Evolutionary conservation across 441 rosid genomes (phyloP), one percentile per base, ranked within the genome.

Genomic region (Viola pubescens): DNA sequence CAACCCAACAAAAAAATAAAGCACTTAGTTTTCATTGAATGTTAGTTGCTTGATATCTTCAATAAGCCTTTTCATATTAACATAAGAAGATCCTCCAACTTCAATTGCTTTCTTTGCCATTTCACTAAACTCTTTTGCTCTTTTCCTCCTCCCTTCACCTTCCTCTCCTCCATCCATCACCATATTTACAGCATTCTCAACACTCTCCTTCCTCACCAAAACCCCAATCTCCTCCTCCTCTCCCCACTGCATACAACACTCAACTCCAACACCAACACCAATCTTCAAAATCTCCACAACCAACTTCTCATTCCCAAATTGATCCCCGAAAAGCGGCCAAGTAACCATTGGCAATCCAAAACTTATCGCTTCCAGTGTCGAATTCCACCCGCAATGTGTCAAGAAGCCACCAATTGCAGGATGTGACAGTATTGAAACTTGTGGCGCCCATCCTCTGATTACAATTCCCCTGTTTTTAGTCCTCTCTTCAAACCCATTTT

Each of bases 61-160:
- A 38, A 82, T 78, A 7, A 81, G 62, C 40, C 13, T 48, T 2
- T 44, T 19, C 48, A 79, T 56, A 39, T 76, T 76, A 7, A 53
- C 40, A 59, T 69, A 66, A 53, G 89, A 87, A 4, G 95, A 78
- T 4, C 95, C 89, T 9, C 71, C 68, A 61, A 67, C 73, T 43
- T 70, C 73, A 16, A 74, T 56, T 2, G 85, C 86, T 10, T 49
- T 59, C 53, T 59, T 73, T 3, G 88, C 90, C 70, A 59, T 54
- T 9, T 54, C 45, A 4, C 61, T 63, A 34, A 76, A 66, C 65
- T 71, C 61, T 47, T 37, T 64, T 0, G 59, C 77, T 59, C 73
- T 65, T 48, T 37, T 70, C 72, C 69, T 72, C 69, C 75, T 67
- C 12, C 70, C 63, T 34, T 61, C 62, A 2, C 65, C 26, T 63